phyloP scores from a whole-genome alignment of 371 early-diverging fungal species.

The Mortierella sp. region DNA sequence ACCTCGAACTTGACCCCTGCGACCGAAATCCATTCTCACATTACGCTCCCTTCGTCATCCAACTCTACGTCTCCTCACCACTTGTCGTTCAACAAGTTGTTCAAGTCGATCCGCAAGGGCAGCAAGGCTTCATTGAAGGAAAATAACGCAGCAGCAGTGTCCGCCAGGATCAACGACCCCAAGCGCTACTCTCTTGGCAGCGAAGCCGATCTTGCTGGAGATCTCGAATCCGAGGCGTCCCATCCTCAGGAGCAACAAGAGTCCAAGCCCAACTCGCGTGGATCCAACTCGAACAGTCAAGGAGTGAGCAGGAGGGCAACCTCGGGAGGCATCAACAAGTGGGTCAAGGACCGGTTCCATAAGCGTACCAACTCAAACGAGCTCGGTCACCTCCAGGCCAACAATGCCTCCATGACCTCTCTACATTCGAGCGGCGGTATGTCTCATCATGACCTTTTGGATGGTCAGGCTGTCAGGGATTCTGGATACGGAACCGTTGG shows the following conservation, averaged over 20 bases:
- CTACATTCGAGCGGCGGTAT: constrained; percentile 12
- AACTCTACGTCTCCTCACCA: constrained; percentile 18
- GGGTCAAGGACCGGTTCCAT: constrained; percentile 52
- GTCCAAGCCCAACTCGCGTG: constrained; percentile 20
- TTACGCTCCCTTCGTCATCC: neutral
- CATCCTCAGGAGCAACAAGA: constrained; percentile 8
- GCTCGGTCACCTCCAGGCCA: constrained; percentile 12
- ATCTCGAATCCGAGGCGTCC: constrained; percentile 22
- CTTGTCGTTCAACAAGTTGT: constrained; percentile 44
- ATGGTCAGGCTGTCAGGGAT: constrained; percentile 25
- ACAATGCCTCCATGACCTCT: constrained; percentile 23
- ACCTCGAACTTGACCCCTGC: constrained; percentile 17
- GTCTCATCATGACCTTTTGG: neutral
- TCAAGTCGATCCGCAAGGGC: constrained; percentile 48
- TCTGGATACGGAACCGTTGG: constrained; percentile 43
- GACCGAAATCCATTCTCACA: neutral
- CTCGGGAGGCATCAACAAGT: constrained; percentile 34
- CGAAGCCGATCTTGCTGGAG: constrained; percentile 26
- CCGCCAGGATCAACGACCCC: neutral
- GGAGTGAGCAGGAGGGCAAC: constrained; percentile 12
- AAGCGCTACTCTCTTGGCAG: constrained; percentile 39
- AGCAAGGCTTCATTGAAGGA: constrained; percentile 32
- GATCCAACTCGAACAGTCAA: neutral
- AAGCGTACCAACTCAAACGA: constrained; percentile 46
- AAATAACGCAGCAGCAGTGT: neutral